Evolutionary conservation across 306 rosid species (phyloP).

Genomic region (Gastrolobium bilobum): DNA sequence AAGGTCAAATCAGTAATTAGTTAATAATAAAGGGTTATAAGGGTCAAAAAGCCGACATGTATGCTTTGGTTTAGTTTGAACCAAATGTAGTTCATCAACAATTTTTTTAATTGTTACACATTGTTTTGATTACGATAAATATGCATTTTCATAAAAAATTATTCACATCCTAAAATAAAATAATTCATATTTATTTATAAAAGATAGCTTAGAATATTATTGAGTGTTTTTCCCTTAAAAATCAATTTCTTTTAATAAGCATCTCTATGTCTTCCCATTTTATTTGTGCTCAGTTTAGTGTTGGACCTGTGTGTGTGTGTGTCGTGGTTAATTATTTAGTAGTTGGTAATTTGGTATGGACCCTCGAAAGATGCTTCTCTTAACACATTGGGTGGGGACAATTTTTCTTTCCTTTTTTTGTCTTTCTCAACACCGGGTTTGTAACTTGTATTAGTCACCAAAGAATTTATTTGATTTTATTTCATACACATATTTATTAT

Average conservation of each 20-base stretch:
- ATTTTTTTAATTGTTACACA: not conserved
- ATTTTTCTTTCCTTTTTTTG: not conserved
- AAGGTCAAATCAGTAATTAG: too few relatives aligned
- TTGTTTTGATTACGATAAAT: too few relatives aligned
- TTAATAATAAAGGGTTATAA: too few relatives aligned
- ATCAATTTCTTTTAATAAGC: not conserved
- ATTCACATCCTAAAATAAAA: too few relatives aligned
- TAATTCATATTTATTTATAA: too few relatives aligned
- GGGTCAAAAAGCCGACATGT: too few relatives aligned
- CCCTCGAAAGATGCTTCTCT: constrained; percentile 42
- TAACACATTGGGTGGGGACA: constrained; percentile 5
- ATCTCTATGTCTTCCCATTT: not conserved
- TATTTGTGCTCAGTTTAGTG: too few relatives aligned
- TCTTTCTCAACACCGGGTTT: constrained; percentile 9
- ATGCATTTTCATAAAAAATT: too few relatives aligned
- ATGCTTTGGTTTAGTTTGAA: not conserved
- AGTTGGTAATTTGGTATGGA: constrained; percentile 36
- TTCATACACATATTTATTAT: not conserved
- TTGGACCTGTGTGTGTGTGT: too few relatives aligned
- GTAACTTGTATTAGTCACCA: constrained; percentile 23
- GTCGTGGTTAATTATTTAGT: not conserved
- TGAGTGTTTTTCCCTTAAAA: too few relatives aligned
- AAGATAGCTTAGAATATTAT: too few relatives aligned
- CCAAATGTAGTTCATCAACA: not conserved
- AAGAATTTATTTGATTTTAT: not conserved